phyloP scores from a whole-genome alignment of 177 flowering plant genomes.

The Tripterygium wilfordii region DNA sequence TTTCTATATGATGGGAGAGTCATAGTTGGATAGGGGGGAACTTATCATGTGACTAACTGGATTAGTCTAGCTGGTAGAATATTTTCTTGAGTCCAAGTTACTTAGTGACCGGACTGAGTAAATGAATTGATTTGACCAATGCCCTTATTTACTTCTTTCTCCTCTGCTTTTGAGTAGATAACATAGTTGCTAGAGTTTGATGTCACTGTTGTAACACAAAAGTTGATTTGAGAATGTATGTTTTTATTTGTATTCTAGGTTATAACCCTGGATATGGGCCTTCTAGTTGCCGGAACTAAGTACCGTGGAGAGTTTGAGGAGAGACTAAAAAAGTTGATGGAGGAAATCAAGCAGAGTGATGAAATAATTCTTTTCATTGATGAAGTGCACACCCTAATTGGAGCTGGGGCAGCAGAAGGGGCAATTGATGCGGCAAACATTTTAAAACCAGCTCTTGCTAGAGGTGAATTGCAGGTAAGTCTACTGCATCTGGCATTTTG shows the following conservation, averaged over 20 bases:
- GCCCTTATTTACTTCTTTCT: neutral
- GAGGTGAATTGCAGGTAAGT: conserved; percentile 85
- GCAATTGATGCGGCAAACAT: conserved; percentile 88
- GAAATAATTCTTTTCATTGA: conserved; percentile 77
- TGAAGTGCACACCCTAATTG: conserved; percentile 77
- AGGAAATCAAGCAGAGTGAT: conserved; percentile 71
- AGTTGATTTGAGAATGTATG: too few relatives aligned
- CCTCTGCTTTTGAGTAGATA: neutral
- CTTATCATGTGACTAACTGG: too few relatives aligned
- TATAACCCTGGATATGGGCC: conserved; percentile 73
- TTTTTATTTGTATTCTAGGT: conserved; percentile 33
- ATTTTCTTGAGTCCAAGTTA: too few relatives aligned
- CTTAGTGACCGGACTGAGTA: too few relatives aligned
- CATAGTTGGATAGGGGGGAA: too few relatives aligned
- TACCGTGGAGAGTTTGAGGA: conserved; percentile 82
- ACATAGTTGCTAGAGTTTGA: too few relatives aligned
- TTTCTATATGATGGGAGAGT: too few relatives aligned
- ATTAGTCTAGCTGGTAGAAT: too few relatives aligned
- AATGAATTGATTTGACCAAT: neutral
- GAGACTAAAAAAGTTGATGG: conserved; percentile 64
- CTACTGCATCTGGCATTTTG: too few relatives aligned
- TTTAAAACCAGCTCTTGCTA: conserved; percentile 80
- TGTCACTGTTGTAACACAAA: too few relatives aligned
- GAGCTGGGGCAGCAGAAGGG: conserved; percentile 81
- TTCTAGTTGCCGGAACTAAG: conserved; percentile 71